Percentiles rank a stretch among this genome's conserved stretches.
These are phyloP conservation scores for Daedaleopsis nitida DNA, from an alignment of 768 basidiomycete genomes.

Conservation along the genomic window DNA sequence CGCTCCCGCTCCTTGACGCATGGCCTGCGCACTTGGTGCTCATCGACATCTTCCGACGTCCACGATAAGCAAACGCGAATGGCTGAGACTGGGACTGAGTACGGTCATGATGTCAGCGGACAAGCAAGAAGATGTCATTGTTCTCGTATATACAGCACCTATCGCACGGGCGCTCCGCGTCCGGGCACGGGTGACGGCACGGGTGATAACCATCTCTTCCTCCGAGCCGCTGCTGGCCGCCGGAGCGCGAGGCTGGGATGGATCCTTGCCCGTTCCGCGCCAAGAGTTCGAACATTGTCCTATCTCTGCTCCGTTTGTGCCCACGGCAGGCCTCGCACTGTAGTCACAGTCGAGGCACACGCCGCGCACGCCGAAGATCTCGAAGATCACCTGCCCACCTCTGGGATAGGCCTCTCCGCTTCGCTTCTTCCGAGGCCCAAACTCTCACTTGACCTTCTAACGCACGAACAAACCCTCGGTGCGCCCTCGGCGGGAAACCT, in stretches of 20 bases:
- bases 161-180: not conserved
- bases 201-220: constrained; percentile 2
- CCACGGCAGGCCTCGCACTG: not conserved
- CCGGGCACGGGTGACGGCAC: constrained; percentile 2
- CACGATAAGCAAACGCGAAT: not conserved
- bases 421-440: constrained; percentile 24
- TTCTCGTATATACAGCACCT: not conserved
- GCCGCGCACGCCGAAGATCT: constrained; percentile 12
- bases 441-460: constrained; percentile 11
- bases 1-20: not conserved
- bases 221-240: not conserved
- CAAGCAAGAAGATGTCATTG: not conserved
- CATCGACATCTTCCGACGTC: not conserved
- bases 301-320: constrained; percentile 3
- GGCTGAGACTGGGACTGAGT: not conserved
- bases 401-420: constrained; percentile 2
- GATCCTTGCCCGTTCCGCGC: not conserved
- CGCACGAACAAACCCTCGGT: constrained; percentile 6
- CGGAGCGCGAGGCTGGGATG: constrained; percentile 5
- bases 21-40: not conserved
- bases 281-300: constrained; percentile 4
- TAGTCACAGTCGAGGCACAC: not conserved
- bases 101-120: not conserved
- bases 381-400: constrained; percentile 11
- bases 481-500: constrained; percentile 4